phyloP scores from a whole-genome alignment of 768 basidiomycete genomes.

The Boletus rubropictus region DNA sequence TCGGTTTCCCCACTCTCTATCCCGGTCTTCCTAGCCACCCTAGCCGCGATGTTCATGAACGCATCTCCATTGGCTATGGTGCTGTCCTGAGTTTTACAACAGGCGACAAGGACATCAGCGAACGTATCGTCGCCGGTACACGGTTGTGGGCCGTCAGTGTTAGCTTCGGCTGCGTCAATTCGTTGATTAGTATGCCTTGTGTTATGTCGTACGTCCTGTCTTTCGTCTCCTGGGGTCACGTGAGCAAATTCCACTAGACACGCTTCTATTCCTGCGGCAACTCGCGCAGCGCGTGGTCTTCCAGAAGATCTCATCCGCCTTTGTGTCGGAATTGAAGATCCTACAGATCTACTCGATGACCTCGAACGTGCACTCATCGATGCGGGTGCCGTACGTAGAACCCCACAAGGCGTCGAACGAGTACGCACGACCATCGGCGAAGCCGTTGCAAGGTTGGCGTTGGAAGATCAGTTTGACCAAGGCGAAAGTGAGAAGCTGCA shows the following conservation, averaged over 20 bases:
- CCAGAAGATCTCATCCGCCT: slow-evolving; percentile 98
- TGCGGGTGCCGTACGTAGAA: slow-evolving; percentile 76
- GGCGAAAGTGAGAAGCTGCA: not conserved
- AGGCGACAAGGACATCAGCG: slow-evolving; percentile 83
- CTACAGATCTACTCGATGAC: slow-evolving; percentile 88
- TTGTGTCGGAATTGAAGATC: slow-evolving; percentile 97
- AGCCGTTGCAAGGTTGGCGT: slow-evolving; percentile 65
- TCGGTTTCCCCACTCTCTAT: slow-evolving; percentile 90
- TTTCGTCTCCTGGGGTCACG: not conserved
- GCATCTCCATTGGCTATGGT: slow-evolving; percentile 86
- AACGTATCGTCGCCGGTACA: slow-evolving; percentile 88
- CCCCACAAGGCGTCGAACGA: slow-evolving; percentile 37
- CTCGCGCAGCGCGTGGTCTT: slow-evolving; percentile 91
- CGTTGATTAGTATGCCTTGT: slow-evolving; percentile 97
- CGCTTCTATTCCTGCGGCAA: slow-evolving; percentile 93
- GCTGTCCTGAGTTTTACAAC: slow-evolving; percentile 95
- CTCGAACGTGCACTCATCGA: slow-evolving; percentile 88
- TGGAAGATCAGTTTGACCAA: slow-evolving; percentile 25
- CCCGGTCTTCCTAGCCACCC: slow-evolving; percentile 84
- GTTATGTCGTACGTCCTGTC: slow-evolving; percentile 87
- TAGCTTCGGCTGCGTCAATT: slow-evolving; percentile 97
- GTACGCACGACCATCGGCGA: slow-evolving; percentile 47
- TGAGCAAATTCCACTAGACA: slow-evolving; percentile 44
- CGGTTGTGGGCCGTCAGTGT: slow-evolving; percentile 97
- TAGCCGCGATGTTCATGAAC: slow-evolving; percentile 80